Conservation (phyloP, 176 grass and related monocot species). For the barley (Hordeum vulgare) region DNA sequence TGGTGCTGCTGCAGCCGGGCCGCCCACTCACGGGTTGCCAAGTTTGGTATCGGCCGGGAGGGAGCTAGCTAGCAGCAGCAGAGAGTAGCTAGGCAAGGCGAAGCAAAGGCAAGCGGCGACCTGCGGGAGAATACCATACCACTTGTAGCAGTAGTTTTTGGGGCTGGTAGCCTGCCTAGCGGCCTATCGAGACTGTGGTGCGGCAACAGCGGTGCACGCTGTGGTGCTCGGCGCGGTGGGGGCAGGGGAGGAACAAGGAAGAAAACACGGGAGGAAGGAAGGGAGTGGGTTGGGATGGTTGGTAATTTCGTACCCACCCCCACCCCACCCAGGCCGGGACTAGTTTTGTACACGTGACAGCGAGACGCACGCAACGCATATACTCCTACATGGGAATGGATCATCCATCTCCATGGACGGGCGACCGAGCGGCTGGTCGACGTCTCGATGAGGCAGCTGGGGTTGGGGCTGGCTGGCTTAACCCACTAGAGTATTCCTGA, state of each 20-base stretch:
- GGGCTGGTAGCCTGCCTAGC: background rate
- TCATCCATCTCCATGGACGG: background rate
- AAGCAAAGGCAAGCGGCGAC: background rate
- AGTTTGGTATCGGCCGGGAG: background rate
- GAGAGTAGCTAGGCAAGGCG: background rate
- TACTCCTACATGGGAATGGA: background rate
- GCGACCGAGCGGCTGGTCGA: background rate
- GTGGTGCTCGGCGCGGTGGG: background rate
- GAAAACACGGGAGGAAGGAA: too few relatives aligned
- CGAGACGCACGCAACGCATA: background rate
- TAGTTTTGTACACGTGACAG: background rate
- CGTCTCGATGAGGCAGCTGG: background rate
- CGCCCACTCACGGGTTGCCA: background rate
- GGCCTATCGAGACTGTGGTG: background rate
- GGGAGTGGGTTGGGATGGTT: constrained; percentile 24
- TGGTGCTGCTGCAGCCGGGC: background rate
- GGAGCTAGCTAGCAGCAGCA: background rate
- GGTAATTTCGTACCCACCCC: constrained; percentile 16
- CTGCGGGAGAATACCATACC: background rate
- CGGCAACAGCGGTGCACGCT: background rate
- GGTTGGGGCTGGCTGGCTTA: background rate
- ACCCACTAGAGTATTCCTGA: background rate
- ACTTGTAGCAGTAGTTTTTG: background rate
- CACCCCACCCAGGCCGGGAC: background rate
- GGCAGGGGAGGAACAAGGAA: background rate